Conservation (phyloP, 75 land plant genomes). For the Larix kaempferi region DNA sequence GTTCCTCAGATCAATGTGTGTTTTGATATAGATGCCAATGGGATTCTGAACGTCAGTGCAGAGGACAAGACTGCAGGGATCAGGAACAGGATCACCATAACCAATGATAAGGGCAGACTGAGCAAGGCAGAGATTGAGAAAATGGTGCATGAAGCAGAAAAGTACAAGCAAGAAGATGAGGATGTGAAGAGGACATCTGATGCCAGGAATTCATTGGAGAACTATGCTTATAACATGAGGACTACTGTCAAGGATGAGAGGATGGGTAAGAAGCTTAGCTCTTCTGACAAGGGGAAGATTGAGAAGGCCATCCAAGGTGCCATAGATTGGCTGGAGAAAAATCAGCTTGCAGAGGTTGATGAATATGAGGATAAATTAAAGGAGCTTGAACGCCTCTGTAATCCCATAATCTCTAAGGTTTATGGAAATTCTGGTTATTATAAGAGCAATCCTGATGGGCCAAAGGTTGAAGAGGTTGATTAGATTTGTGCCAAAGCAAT, state of each 20-base stretch:
- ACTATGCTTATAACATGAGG: constrained; percentile 32
- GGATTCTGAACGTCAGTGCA: constrained; percentile 67
- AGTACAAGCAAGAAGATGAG: constrained; percentile 28
- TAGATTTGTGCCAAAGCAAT: too few relatives aligned
- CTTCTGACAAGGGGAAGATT: constrained; percentile 24
- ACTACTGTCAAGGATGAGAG: constrained; percentile 28
- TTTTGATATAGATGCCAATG: constrained; percentile 76
- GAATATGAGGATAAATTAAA: constrained; percentile 26
- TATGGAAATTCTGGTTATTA: not conserved
- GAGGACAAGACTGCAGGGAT: constrained; percentile 73
- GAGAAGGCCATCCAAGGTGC: constrained; percentile 21
- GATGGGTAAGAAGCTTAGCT: constrained; percentile 16
- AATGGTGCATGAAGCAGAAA: constrained; percentile 32
- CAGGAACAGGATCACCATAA: constrained; percentile 73
- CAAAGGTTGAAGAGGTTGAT: too few relatives aligned
- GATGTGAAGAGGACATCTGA: constrained; percentile 20
- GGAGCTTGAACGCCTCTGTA: constrained; percentile 35
- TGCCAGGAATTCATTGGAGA: constrained; percentile 21
- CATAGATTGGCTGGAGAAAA: constrained; percentile 25
- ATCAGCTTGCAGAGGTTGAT: constrained; percentile 27
- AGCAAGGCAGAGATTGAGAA: constrained; percentile 32
- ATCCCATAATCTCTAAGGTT: constrained; percentile 22
- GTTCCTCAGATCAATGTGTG: constrained; percentile 75
- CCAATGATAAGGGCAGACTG: constrained; percentile 66
- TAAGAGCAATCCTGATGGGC: too few relatives aligned